Base-by-base conservation (phyloP, 257 asterid genomes). In the Solanum medicagineum region DNA sequence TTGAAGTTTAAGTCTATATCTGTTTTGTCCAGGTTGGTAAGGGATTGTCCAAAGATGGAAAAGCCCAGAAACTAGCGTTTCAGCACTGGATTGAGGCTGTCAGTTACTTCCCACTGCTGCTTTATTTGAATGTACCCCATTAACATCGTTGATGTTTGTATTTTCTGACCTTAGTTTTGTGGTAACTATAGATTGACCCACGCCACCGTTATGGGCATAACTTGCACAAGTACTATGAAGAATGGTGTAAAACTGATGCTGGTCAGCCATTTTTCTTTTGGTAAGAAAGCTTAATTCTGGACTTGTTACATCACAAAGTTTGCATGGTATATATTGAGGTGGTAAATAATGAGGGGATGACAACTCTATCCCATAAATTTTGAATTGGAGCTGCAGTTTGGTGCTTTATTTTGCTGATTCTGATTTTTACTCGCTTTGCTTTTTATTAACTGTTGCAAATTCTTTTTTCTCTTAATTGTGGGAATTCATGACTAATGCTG, bases 51-150 rank as follows among this genome's bases (percentile, higher is more conserved):
- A 85, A 88, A 86, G 97, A 94, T 87, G 96, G 63, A 77, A 93
- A 90, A 87, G 99, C 99, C 44, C 98, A 91, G 87, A 89, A 91
- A 87, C 88, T 96, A 89, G 98, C 99, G 87, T 96, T 96, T 88
- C 99, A 93, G 84, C 99, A 94, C 89, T 96, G 99, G 98, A 96
- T 96, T 86, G 98, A 96, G 89, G 99, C 99, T 26, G 98, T 96
- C 90, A 93, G 96, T 86, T 79, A 55, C 86, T 45, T 26, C 12
- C 63, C 84, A 47, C 65, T 56, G 22, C 7, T 65, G 7, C 17
- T 53, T 83, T 47, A 19, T 19, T 73, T 16, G 70, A 53, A 20
- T 42, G 55, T 68, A 63, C 55, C 36, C 47, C 22, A 66, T 24
- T 45, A 85, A 16, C 85, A 40, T 11, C 54, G 26, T 56, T 87